Evolutionary conservation across 345 rosid genomes (phyloP).

Genomic region (Hypericum perforatum): DNA sequence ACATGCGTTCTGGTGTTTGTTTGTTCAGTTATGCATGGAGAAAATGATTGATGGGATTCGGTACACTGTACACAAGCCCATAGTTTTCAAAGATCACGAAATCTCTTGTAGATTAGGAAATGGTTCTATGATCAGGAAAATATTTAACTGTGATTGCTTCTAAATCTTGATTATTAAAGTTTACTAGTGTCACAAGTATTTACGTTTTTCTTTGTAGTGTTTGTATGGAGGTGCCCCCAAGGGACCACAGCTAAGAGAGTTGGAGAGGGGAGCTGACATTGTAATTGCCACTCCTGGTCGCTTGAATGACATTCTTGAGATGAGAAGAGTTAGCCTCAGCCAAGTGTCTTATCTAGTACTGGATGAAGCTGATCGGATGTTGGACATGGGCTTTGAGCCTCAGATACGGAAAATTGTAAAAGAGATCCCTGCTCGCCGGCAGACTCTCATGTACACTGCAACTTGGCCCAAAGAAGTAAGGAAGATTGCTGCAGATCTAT

Average conservation of each 20-base stretch:
- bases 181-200: constrained; percentile 1
- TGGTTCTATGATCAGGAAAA: no score
- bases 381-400: constrained; percentile 99
- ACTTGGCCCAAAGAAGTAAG: constrained; percentile 98
- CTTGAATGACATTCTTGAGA: constrained; percentile 91
- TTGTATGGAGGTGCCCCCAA: constrained; percentile 98
- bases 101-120: no score
- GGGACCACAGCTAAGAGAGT: constrained; percentile 83
- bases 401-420: constrained; percentile 93
- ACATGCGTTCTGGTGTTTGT: no score
- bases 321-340: constrained; percentile 77
- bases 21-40: no score
- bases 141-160: background rate
- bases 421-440: constrained; percentile 85
- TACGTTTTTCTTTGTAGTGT: constrained; percentile 42
- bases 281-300: constrained; percentile 99
- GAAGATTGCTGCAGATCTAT: constrained; percentile 91
- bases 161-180: constrained; percentile 6
- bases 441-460: constrained; percentile 97
- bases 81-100: no score
- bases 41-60: no score
- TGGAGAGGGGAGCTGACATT: constrained; percentile 84
- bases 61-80: no score
- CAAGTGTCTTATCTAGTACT: constrained; percentile 92
- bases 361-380: constrained; percentile 98